Conservation (phyloP, 106 monocot species). For the Chionographis japonica region DNA sequence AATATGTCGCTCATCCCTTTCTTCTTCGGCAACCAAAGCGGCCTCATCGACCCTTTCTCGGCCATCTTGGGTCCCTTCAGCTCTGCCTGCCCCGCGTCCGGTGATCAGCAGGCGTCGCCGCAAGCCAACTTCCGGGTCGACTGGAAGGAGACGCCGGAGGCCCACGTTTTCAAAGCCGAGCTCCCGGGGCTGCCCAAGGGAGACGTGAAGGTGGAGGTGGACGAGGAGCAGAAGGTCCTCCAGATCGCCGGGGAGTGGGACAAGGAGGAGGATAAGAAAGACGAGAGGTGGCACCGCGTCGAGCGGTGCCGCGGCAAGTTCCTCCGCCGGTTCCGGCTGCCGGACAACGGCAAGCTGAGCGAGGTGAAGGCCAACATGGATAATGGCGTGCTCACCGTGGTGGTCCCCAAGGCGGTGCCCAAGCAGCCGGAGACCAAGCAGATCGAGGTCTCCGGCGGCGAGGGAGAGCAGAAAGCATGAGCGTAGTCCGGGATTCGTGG, state of each 20-base stretch:
- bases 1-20: too few species aligned
- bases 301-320: slow-evolving; percentile 63
- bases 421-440: slow-evolving; percentile 28
- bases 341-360: slow-evolving; percentile 59
- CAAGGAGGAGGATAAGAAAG: slow-evolving; percentile 52
- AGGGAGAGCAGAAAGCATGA: too few species aligned
- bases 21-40: too few species aligned
- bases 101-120: too few species aligned
- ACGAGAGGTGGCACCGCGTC: slow-evolving; percentile 55
- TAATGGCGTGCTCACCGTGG: slow-evolving; percentile 53
- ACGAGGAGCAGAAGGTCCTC: slow-evolving; percentile 47
- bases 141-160: slow-evolving; percentile 74
- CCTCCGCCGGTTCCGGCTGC: slow-evolving; percentile 76
- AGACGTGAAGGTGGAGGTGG: slow-evolving; percentile 63
- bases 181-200: slow-evolving; percentile 69
- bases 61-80: too few species aligned
- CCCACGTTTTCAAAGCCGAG: slow-evolving; percentile 62
- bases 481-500: too few species aligned
- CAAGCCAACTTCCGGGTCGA: slow-evolving; percentile 22
- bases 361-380: slow-evolving; percentile 36
- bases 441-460: too few species aligned
- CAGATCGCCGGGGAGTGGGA: slow-evolving; percentile 60
- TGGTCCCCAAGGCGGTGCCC: slow-evolving; percentile 48
- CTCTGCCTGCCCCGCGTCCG: too few species aligned
- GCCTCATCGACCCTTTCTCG: too few species aligned